phyloP scores from a whole-genome alignment of 179 eudicot genomes.

The Amaranthus tricolor region DNA sequence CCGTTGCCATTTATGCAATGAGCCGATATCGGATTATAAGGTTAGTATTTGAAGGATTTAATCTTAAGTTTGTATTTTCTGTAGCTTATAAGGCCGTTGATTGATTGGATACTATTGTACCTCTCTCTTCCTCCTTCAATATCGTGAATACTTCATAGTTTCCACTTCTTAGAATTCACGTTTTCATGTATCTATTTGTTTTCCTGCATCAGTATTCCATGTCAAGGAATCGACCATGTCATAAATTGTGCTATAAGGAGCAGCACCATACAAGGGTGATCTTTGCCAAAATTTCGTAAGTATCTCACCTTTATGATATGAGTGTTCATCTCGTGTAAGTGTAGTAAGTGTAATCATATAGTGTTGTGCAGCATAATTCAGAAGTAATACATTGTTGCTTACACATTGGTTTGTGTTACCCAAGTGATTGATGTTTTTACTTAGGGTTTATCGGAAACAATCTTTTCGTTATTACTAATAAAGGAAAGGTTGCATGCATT shows the following conservation, averaged over 20 bases:
- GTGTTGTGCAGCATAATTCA: neutral
- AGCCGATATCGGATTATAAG: slow-evolving; percentile 90
- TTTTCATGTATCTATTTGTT: neutral
- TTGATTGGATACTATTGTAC: neutral
- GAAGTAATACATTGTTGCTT: neutral
- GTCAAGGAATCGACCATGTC: slow-evolving; percentile 84
- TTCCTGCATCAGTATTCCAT: slow-evolving; percentile 63
- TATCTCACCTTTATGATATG: slow-evolving; percentile 10
- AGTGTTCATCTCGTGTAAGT: neutral
- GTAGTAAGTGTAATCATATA: neutral
- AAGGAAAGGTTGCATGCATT: too few species aligned
- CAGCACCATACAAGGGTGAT: slow-evolving; percentile 87
- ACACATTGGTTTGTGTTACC: neutral
- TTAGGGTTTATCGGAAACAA: too few species aligned
- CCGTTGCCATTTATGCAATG: slow-evolving; percentile 70
- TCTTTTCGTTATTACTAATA: too few species aligned
- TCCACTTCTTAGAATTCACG: neutral
- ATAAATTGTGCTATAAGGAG: slow-evolving; percentile 88
- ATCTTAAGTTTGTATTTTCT: neutral
- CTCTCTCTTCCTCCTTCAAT: neutral
- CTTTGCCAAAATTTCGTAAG: slow-evolving; percentile 85
- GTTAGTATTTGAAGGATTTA: slow-evolving; percentile 27
- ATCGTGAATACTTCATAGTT: neutral
- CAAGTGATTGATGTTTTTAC: too few species aligned
- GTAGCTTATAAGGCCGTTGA: neutral